Percentiles rank a stretch among this genome's conserved stretches.
phyloP scores from a whole-genome alignment of 805 yeast species.

The Metschnikowia bowlesiae region DNA sequence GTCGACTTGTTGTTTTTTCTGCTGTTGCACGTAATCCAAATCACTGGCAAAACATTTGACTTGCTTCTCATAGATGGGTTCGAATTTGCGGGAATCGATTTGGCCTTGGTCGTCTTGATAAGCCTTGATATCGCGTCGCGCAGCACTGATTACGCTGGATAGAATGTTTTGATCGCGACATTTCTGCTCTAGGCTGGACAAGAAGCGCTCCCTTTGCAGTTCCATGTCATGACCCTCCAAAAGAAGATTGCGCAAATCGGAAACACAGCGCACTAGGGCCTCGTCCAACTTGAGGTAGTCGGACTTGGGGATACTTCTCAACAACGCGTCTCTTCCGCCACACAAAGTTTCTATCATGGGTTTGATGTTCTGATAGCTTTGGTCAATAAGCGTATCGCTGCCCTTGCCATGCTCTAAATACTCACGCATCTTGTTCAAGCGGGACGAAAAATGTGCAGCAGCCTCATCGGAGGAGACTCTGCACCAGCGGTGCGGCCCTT shows the following conservation, averaged over 20 bases:
- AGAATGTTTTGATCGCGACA: conserved; percentile 45
- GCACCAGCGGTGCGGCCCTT: conserved; percentile 55
- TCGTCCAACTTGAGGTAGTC: conserved; percentile 32
- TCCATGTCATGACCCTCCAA: conserved; percentile 29
- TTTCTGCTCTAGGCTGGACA: conserved; percentile 42
- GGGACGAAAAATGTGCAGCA: conserved; percentile 34
- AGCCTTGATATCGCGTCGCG: conserved; percentile 23
- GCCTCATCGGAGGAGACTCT: conserved; percentile 45
- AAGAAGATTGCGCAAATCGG: conserved; percentile 34
- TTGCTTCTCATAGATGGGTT: conserved; percentile 37
- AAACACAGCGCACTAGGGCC: conserved; percentile 24
- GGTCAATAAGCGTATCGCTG: conserved; percentile 55
- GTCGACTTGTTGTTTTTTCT: conserved; percentile 25
- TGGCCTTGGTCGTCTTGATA: conserved; percentile 16
- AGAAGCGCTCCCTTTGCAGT: conserved; percentile 34
- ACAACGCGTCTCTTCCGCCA: conserved; percentile 34
- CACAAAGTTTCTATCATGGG: conserved; percentile 42
- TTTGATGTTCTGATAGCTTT: conserved; percentile 46
- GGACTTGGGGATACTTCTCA: conserved; percentile 37
- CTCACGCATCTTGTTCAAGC: conserved; percentile 40
- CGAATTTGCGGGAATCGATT: conserved; percentile 30
- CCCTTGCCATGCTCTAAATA: conserved; percentile 54
- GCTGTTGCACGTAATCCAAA: conserved; percentile 40
- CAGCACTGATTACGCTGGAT: conserved; percentile 50
- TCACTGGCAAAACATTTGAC: conserved; percentile 48